These are phyloP conservation scores for Trichoderma parareesei DNA, from an alignment of 495 filamentous ascomycete genomes.

Conservation along the genomic window DNA sequence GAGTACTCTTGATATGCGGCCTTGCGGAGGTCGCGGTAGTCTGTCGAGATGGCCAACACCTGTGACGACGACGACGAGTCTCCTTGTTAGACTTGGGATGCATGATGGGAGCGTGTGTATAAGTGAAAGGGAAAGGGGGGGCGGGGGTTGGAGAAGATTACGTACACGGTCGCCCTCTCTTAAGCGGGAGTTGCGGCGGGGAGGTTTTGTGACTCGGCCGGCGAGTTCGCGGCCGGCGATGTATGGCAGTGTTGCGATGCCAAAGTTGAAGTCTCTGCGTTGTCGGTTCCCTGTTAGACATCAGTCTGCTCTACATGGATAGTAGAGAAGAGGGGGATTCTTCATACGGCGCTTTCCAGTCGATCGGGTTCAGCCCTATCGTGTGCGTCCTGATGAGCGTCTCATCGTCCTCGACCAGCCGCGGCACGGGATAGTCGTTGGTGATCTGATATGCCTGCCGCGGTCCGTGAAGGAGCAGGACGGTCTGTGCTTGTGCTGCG, in stretches of 20 bases:
- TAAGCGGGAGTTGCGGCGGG: constrained; percentile 34
- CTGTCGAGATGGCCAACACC: constrained; percentile 56
- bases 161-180: constrained; percentile 43
- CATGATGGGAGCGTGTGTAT: too few relatives aligned
- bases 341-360: constrained; percentile 62
- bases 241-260: constrained; percentile 52
- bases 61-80: not conserved
- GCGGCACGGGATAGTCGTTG: constrained; percentile 42
- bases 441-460: constrained; percentile 34
- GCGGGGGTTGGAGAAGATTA: not conserved
- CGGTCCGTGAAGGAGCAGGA: constrained; percentile 35
- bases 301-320: not conserved
- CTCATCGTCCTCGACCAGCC: constrained; percentile 29
- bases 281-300: not conserved
- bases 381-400: constrained; percentile 48
- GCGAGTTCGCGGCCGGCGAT: constrained; percentile 54
- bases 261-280: constrained; percentile 50
- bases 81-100: not conserved
- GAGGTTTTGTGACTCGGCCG: constrained; percentile 44
- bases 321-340: not conserved
- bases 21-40: constrained; percentile 63
- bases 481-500: constrained; percentile 25
- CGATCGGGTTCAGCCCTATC: constrained; percentile 62
- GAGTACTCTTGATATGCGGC: constrained; percentile 63
- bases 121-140: too few relatives aligned